These are phyloP conservation scores for Casuarina equisetifolia DNA, from an alignment of 306 rosid species.

Conservation along the genomic window DNA sequence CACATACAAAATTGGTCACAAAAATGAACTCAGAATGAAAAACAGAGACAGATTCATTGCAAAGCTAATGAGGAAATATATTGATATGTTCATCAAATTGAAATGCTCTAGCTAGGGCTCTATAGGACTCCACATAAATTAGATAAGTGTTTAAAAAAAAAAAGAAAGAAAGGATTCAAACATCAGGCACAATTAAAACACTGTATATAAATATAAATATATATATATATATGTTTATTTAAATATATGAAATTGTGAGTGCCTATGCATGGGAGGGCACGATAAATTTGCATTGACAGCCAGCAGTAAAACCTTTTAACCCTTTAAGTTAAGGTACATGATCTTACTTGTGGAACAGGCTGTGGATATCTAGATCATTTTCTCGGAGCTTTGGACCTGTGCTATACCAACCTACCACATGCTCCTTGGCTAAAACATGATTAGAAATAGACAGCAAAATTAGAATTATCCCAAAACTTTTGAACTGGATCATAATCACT, in stretches of 20 bases:
- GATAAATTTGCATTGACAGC: not conserved
- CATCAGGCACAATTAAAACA: not conserved
- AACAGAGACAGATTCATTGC: not conserved
- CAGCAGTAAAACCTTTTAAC: not conserved
- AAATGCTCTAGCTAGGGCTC: not conserved
- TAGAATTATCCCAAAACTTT: not conserved
- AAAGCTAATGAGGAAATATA: not conserved
- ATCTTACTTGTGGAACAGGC: slow-evolving; percentile 71
- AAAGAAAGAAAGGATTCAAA: not conserved
- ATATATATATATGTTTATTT: too few species aligned
- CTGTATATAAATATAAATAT: too few species aligned
- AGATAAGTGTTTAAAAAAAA: not conserved
- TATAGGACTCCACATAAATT: not conserved
- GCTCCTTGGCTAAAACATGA: slow-evolving; percentile 75
- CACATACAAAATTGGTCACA: slow-evolving; percentile 3
- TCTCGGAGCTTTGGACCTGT: slow-evolving; percentile 89
- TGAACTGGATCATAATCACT: not conserved
- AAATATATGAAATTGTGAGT: too few species aligned
- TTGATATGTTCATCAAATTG: not conserved
- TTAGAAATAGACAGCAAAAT: not conserved
- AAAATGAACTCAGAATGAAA: not conserved
- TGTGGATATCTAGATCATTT: slow-evolving; percentile 86
- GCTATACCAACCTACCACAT: slow-evolving; percentile 93
- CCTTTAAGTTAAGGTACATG: not conserved
- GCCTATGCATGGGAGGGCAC: not conserved